Conservation (phyloP, 2,329 filamentous ascomycete genomes). For the Botrytis elliptica region DNA sequence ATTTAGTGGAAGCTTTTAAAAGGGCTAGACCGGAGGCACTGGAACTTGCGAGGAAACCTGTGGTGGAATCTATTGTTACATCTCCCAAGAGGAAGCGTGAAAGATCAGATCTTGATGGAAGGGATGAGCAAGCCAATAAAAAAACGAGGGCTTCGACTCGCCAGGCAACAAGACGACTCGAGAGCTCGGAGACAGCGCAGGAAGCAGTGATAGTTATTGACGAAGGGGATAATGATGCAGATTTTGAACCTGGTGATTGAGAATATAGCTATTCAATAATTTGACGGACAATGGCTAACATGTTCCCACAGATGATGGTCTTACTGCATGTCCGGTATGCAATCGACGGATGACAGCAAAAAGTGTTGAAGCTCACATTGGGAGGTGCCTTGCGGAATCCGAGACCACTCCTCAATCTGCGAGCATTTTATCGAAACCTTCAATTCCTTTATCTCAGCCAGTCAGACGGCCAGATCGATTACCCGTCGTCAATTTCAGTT, state of each 20-base stretch:
- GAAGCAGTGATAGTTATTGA: slow-evolving; percentile 39
- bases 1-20: slow-evolving; percentile 77
- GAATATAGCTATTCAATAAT: background rate
- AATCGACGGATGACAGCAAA: slow-evolving; percentile 67
- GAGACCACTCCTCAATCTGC: slow-evolving; percentile 18
- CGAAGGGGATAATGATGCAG: slow-evolving; percentile 33
- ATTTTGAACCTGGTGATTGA: slow-evolving; percentile 35
- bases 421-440: slow-evolving; percentile 26
- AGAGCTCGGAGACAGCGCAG: slow-evolving; percentile 35
- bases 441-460: background rate
- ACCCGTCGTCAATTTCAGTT: slow-evolving; percentile 79
- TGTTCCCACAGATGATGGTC: slow-evolving; percentile 46
- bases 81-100: slow-evolving; percentile 54
- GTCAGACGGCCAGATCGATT: slow-evolving; percentile 44
- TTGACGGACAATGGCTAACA: slow-evolving; percentile 16
- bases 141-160: slow-evolving; percentile 52
- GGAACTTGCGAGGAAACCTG: slow-evolving; percentile 57
- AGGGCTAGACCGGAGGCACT: slow-evolving; percentile 62
- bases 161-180: slow-evolving; percentile 42
- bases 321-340: slow-evolving; percentile 84
- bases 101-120: slow-evolving; percentile 32
- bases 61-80: slow-evolving; percentile 25
- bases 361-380: slow-evolving; percentile 44
- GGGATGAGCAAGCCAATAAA: slow-evolving; percentile 45
- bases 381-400: slow-evolving; percentile 43